A percentile compares a stretch with the other conserved stretches of the same genome.
phyloP scores from a whole-genome alignment of 2,329 filamentous ascomycete species.

The Fusarium poae region DNA sequence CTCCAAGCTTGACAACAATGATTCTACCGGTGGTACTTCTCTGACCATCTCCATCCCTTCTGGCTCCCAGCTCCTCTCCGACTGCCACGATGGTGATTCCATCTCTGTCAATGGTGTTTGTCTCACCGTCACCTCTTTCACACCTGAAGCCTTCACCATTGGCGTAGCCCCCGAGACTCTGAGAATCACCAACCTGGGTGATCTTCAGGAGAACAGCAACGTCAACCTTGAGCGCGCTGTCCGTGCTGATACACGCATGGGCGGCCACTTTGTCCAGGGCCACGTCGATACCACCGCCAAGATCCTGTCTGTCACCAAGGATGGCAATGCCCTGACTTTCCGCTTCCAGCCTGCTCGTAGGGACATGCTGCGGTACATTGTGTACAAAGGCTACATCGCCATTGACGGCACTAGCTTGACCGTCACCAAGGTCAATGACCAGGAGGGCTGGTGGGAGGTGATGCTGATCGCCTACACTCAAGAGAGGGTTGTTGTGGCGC shows the following conservation, averaged over 20 bases:
- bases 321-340: slow-evolving; percentile 92
- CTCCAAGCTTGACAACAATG: slow-evolving; percentile 82
- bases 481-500: slow-evolving; percentile 85
- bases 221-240: slow-evolving; percentile 98
- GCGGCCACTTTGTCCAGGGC: slow-evolving; percentile 97
- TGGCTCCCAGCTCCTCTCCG: slow-evolving; percentile 79
- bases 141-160: slow-evolving; percentile 78
- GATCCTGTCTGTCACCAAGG: slow-evolving; percentile 78
- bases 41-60: slow-evolving; percentile 82
- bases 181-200: slow-evolving; percentile 93
- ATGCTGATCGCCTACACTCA: slow-evolving; percentile 99
- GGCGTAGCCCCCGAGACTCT: slow-evolving; percentile 96
- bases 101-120: slow-evolving; percentile 97
- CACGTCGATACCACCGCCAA: slow-evolving; percentile 92
- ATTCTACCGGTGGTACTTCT: slow-evolving; percentile 88
- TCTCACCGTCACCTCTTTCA: slow-evolving; percentile 81
- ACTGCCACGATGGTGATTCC: slow-evolving; percentile 90
- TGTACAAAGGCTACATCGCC: slow-evolving; percentile 96
- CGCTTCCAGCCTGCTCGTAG: slow-evolving; percentile 79
- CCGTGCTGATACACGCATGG: slow-evolving; percentile 92
- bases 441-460: slow-evolving; percentile 87
- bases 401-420: slow-evolving; percentile 96
- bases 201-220: slow-evolving; percentile 71
- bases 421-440: slow-evolving; percentile 86
- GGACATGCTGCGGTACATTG: slow-evolving; percentile 84